Evolutionary conservation across 1,284 basidiomycete species (phyloP), one percentile per base, ranked within the genome.

Genomic region (Tilletia horrida): DNA sequence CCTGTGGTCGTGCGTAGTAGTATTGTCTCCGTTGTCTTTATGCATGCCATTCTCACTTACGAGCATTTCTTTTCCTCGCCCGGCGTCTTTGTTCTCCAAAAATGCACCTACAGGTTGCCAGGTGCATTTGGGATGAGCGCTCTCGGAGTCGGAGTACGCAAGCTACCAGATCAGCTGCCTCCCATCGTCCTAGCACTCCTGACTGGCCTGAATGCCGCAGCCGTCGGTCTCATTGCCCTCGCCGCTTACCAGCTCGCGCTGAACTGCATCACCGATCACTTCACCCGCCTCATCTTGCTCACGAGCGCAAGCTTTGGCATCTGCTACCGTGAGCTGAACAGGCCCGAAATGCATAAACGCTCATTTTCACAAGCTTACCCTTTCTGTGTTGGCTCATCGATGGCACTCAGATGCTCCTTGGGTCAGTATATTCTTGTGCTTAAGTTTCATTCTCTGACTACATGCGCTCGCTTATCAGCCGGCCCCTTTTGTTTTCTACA

Each of bases 191-290:
- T 86, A 50, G 85, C 84, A 1, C 81, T 87, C 8, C 80, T 88
- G 18, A 86, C 86, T 0, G 87, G 87, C 0, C 73, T 88, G 23
- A 88, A 88, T 73, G 85, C 86, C 0, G 83, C 87, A 0, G 85
- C 86, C 0, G 87, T 88, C 1, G 87, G 87, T 0, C 78, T 88
- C 25, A 86, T 88, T 66, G 85, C 85, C 0, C 82, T 87, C 14
- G 86, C 87, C 2, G 87, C 86, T 0, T 83, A 85, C 11, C 85
- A 87, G 74, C 84, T 88, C 16, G 80, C 84, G 1, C 77, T 81
- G 9, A 85, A 84, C 23, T 84, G 85, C 16, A 84, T 86, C 23
- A 87, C 85, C 0, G 86, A 88, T 67, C 71, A 76, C 0, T 55
- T 86, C 16, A 85, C 86, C 3, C 76, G 86, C n/a, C 64, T 84